Base-by-base conservation (phyloP, 2,329 filamentous ascomycete species). In the Chrysoporthe puriensis region DNA sequence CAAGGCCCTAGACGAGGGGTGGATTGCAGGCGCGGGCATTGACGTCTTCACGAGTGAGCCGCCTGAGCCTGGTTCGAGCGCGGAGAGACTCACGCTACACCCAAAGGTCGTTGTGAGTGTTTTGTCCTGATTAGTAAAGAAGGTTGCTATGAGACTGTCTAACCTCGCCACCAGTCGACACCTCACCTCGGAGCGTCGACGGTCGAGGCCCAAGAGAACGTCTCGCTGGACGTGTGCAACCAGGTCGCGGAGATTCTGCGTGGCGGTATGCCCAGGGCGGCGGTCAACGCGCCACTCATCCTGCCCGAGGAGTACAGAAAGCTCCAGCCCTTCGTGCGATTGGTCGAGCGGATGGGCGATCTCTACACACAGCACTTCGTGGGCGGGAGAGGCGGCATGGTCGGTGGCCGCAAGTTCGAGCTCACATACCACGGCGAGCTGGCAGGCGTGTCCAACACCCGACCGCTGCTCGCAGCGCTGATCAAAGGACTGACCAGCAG, bases 21-120 rank as follows among this genome's bases (percentile, higher is more conserved):
- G 86, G 74, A 91, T 96, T 62, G 90, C 90, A 0, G 92, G 91
- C 3, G 92, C 92, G 0, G 92, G 90, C 3, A 84, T 95, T 26
- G 92, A 96, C 72, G 92, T 95, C 62, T 95, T 92, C 76, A 93
- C 91, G 0, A 84, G 85, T 4, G 92, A 96, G 75, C 92, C 92
- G 5, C 89, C 90, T 0, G 74, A 70, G 1, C 71, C 77, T 3
- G 78, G 76, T 44, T 89, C 89, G 1, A 81, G 85, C 4, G 90
- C 91, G 1, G 84, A 84, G 13, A 83, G 83, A 57, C 81, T 96
- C 9, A 86, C 91, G 66, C 83, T 82, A 11, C 92, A 95, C 72
- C 86, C 89, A 0, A 90, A 87, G 71, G 91, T 93, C 0, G 88
- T 95, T 1, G 89, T 61, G 16, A 44, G 59, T 61, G 7, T 34